Evolutionary conservation across 2,329 filamentous ascomycete species (phyloP), one percentile per base, ranked within the genome.

Genomic region (Botrytis elliptica): DNA sequence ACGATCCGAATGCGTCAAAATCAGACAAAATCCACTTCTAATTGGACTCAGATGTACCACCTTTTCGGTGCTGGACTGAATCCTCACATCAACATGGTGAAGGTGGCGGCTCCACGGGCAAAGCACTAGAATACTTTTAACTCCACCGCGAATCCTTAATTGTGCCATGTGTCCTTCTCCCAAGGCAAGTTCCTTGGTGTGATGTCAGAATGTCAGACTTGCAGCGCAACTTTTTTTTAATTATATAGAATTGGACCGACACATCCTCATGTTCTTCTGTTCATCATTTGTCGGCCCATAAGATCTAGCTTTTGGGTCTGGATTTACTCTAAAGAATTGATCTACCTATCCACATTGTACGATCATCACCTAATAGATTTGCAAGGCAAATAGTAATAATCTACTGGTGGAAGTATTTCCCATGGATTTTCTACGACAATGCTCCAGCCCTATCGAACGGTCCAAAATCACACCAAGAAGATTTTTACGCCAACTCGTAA

Each of bases 111-210:
- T 60, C 57, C 57, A 60, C 38, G 25, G n/a, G 38, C 25, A 29
- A 44, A 25, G 38, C 25, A 42, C 38, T 25, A 64, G 16, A 65
- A 65, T 46, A 4, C 29, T 12, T 66, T 14, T 22, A 49, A 42
- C 64, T 52, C 65, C 65, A 68, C 36, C 49, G 57, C 36, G 16
- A 55, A 68, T 68, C 29, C 49, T 57, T 57, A 33, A 33, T 20
- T 55, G 25, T 57, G 36, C 18, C 65, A 68, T 68, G 65, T 68
- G 36, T 57, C 65, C 46, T 52, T 52, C 44, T 29, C 44, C 40
- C 66, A 68, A 57, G 18, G 25, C 66, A 57, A 57, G 36, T 42
- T 42, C 49, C 66, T 42, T 42, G 49, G 52, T 57, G 52, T 57
- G 52, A 57, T 57, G 52, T 57, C 52, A 57, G n/a, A 57, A 57